Evolutionary conservation across 2,329 filamentous ascomycete genomes (phyloP), one percentile per base, ranked within the genome.

Genomic region (Blumeria hordei): DNA sequence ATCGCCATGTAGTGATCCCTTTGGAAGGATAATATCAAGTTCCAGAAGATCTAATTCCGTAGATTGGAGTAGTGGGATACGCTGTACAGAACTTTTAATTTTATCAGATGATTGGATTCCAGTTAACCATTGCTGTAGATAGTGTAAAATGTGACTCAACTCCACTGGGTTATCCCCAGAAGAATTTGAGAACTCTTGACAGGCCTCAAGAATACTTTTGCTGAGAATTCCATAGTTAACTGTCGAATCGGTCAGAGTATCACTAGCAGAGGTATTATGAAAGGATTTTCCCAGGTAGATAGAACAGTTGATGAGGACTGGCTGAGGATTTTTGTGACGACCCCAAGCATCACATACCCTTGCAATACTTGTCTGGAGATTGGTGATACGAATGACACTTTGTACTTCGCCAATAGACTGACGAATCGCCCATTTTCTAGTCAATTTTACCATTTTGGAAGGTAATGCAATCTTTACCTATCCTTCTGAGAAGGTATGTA

Each of bases 151-250:
- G 4, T 54, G 54, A 12, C 52, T 52, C 32, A 60, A 37, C 14
- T 47, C 34, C 55, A 57, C 57, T 16, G 53, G 55, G 7, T 54
- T 35, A 5, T 51, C 44, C n/a, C 55, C 12, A 8, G 37, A 28
- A 11, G 56, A 54, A 18, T 56, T 55, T 16, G 39, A 34, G 50
- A 62, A 62, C 4, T 45, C 52, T 10, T 36, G 28, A 18, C 59
- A 59, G 11, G 68, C 69, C 28, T 67, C 65, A 35, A 81, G 68
- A 12, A 88, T 71, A 0, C 72, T 71, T 67, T 87, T 86, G 68
- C 78, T 80, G 12, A 88, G 71, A 9, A 70, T 72, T 1, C 84
- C 83, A 62, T 88, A 88, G 68, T 88, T 81, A 28, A 87, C 77
- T 16, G 54, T 51, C 28, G 36, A 50, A 6, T 55, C 34, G 49